Evolutionary conservation across 2,329 filamentous ascomycete genomes (phyloP).

Genomic region (Rutstroemia sp.): DNA sequence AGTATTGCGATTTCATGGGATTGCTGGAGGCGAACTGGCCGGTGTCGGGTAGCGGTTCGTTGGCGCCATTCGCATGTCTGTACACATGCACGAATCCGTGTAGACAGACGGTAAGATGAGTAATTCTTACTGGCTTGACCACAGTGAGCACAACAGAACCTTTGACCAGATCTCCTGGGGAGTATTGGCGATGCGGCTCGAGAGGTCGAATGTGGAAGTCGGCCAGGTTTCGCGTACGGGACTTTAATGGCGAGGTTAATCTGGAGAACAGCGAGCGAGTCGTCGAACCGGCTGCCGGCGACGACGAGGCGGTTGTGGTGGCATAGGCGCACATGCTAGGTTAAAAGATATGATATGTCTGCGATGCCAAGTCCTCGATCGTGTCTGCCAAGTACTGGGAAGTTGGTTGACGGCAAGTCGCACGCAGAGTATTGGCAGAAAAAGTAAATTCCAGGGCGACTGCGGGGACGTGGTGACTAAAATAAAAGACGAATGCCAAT

Average conservation of each 20-base stretch:
- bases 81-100: slow-evolving; percentile 76
- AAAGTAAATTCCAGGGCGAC: neutral
- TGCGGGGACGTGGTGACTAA: slow-evolving; percentile 3
- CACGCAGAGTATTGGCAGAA: slow-evolving; percentile 5
- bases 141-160: slow-evolving; percentile 67
- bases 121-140: slow-evolving; percentile 67
- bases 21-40: slow-evolving; percentile 29
- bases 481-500: slow-evolving; percentile 2
- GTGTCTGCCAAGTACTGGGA: slow-evolving; percentile 22
- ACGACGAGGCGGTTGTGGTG: slow-evolving; percentile 20
- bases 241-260: slow-evolving; percentile 37
- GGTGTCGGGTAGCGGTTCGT: slow-evolving; percentile 36
- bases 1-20: slow-evolving; percentile 44
- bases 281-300: slow-evolving; percentile 18
- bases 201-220: slow-evolving; percentile 73
- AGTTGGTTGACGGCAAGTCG: slow-evolving; percentile 6
- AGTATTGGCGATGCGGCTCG: slow-evolving; percentile 71
- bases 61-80: slow-evolving; percentile 54
- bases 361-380: slow-evolving; percentile 15
- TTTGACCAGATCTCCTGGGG: slow-evolving; percentile 63
- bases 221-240: slow-evolving; percentile 55
- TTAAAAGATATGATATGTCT: slow-evolving; percentile 11
- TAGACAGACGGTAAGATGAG: slow-evolving; percentile 70
- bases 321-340: slow-evolving; percentile 29
- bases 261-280: slow-evolving; percentile 31